Evolutionary conservation across 768 basidiomycete genomes (phyloP), one percentile per base, ranked within the genome.

Genomic region (Floccularia luteovirens): DNA sequence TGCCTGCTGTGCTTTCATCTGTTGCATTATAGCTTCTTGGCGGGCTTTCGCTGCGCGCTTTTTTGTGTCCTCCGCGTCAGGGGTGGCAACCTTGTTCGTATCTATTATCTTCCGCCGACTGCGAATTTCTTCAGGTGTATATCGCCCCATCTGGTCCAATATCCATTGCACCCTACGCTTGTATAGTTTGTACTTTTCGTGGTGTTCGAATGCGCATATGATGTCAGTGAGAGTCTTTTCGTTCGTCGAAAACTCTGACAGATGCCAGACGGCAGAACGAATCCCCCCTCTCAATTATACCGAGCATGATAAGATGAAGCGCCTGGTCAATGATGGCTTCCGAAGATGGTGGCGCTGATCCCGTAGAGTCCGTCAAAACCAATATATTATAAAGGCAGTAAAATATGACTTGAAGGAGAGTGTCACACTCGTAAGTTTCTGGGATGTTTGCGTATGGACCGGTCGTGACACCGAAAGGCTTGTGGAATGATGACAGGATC

Each of bases 1-100:
- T 22, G 80, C 82, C 53, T 97, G 93, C 52, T 92, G 88, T 19
- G 82, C 82, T 52, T 89, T 90, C 79, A 98, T 97, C 62, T 96
- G 83, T 52, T 81, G 77, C 90, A 99, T 89, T 52, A 99, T 89
- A 0, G 87, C 84, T 44, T 85, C 88, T 57, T 96, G 86, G n/a
- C 93, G 70, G 10, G 79, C 86, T 57, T 91, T 90, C 5, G 89
- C 91, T 3, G 91, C 89, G 21, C 70, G 70, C 55, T 89, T 90
- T 67, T 83, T 87, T 31, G 77, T 74, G 42, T 82, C 81, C 43
- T 78, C 82, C 2, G 75, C 60, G 44, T 82, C 75, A 17, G 67
- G 52, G 0, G 62, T 57, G 11, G 58, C 50, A 3, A 56, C 56
- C 3, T 57, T 51, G 7, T 12, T 34, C 8, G 55, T 51, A 21